Conservation (phyloP, 805 yeast species). For the Metschnikowia lunata region DNA sequence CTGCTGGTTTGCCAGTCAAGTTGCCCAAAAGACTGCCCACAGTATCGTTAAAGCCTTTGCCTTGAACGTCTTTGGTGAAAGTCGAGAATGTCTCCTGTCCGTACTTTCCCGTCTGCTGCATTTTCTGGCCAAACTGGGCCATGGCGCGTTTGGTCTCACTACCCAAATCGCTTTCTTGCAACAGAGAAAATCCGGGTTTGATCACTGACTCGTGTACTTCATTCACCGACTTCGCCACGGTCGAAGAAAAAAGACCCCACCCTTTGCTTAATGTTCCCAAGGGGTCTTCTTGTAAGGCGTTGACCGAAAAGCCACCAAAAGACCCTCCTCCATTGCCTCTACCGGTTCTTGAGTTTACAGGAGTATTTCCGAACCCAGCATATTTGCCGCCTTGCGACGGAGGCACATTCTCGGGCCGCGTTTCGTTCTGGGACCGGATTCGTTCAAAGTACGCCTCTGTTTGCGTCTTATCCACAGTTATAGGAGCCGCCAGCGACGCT, state of each 20-base stretch:
- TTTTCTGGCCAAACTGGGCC: conserved; percentile 91
- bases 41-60: conserved; percentile 33
- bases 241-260: conserved; percentile 88
- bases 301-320: conserved; percentile 55
- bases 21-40: conserved; percentile 42
- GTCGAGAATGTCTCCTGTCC: conserved; percentile 65
- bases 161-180: conserved; percentile 72
- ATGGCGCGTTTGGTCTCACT: conserved; percentile 87
- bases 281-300: conserved; percentile 77
- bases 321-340: conserved; percentile 33
- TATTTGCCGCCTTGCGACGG: conserved; percentile 95
- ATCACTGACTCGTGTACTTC: conserved; percentile 87
- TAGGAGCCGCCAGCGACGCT: conserved; percentile 22
- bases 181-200: conserved; percentile 82
- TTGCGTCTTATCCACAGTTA: conserved; percentile 43
- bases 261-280: conserved; percentile 87
- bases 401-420: conserved; percentile 72
- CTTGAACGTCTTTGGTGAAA: conserved; percentile 46
- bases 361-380: conserved; percentile 86
- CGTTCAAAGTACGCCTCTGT: conserved; percentile 81
- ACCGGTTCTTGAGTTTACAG: conserved; percentile 40
- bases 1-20: conserved; percentile 36
- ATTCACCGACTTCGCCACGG: conserved; percentile 75
- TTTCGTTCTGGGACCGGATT: conserved; percentile 67
- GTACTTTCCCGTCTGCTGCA: conserved; percentile 79